Conservation (phyloP, 371 early-diverging fungal species). For the Synchytrium microbalum region DNA sequence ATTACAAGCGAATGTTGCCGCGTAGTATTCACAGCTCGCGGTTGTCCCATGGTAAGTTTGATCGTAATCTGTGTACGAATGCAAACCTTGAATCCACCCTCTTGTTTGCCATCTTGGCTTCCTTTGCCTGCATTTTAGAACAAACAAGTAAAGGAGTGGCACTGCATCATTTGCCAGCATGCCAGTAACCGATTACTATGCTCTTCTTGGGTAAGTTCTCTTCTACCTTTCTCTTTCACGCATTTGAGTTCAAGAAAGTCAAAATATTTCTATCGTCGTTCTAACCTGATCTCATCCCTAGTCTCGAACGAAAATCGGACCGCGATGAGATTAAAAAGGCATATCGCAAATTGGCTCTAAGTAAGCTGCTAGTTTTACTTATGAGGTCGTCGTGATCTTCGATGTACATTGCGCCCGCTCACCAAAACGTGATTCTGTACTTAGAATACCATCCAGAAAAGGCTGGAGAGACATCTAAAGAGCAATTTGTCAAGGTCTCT, state of each 20-base stretch:
- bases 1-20: no score
- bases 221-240: no score
- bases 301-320: slow-evolving; percentile 8
- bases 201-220: neutral
- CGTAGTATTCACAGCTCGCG: no score
- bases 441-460: slow-evolving; percentile 45
- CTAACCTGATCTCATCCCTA: neutral
- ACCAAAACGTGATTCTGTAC: neutral
- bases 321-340: slow-evolving; percentile 37
- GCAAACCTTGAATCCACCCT: no score
- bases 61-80: no score
- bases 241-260: no score
- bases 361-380: slow-evolving; percentile 12
- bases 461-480: slow-evolving; percentile 30
- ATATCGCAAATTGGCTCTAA: slow-evolving; percentile 47
- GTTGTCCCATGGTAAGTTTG: no score
- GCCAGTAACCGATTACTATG: neutral
- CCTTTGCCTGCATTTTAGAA: no score
- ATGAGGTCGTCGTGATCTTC: neutral
- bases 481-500: slow-evolving; percentile 37
- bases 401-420: neutral
- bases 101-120: no score
- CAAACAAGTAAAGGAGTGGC: no score
- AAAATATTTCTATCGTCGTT: neutral
- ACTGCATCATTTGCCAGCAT: neutral